A percentile compares a stretch with the other conserved stretches of the same genome.
phyloP scores from a whole-genome alignment of 2,329 filamentous ascomycete genomes.

The Claviceps africana region DNA sequence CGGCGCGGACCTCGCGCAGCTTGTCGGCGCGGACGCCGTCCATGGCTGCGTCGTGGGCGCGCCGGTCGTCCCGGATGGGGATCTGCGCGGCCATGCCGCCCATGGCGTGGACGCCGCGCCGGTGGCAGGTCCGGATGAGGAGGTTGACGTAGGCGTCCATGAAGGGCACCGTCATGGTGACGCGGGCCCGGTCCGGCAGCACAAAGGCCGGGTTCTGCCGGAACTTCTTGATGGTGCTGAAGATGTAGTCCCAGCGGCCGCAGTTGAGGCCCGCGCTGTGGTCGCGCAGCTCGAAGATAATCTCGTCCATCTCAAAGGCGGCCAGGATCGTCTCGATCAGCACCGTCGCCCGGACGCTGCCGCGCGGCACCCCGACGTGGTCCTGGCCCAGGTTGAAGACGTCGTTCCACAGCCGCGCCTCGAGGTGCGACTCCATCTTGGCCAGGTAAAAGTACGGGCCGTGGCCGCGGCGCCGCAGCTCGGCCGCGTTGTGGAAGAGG shows the following conservation, averaged over 20 bases:
- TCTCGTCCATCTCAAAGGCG: slow-evolving; percentile 99
- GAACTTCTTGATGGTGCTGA: slow-evolving; percentile 99
- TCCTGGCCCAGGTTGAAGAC: slow-evolving; percentile 94
- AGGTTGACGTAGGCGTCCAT: slow-evolving; percentile 95
- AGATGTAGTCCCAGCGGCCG: slow-evolving; percentile 99
- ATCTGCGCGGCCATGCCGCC: slow-evolving; percentile 98
- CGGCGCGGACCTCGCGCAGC: slow-evolving; percentile 85
- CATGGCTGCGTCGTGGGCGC: slow-evolving; percentile 90
- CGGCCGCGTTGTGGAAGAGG: slow-evolving; percentile 95
- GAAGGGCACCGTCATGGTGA: slow-evolving; percentile 97
- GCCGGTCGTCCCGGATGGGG: slow-evolving; percentile 88
- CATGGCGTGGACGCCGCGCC: slow-evolving; percentile 96
- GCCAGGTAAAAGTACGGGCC: slow-evolving; percentile 97
- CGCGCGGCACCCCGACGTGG: slow-evolving; percentile 74
- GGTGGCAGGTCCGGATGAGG: slow-evolving; percentile 96
- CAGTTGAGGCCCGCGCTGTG: slow-evolving; percentile 96
- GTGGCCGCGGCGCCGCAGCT: slow-evolving; percentile 68
- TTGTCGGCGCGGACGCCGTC: slow-evolving; percentile 87
- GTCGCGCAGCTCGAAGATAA: slow-evolving; percentile 96
- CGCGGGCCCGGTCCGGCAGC: slow-evolving; percentile 75
- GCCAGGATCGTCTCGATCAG: slow-evolving; percentile 96
- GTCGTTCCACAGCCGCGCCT: slow-evolving; percentile 96
- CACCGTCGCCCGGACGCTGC: slow-evolving; percentile 88
- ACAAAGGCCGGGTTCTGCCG: slow-evolving; percentile 87
- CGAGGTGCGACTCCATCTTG: slow-evolving; percentile 96